Percentiles rank a stretch among this genome's conserved stretches.
phyloP scores from a whole-genome alignment of 345 rosid species.

The Salix koriyanagi region DNA sequence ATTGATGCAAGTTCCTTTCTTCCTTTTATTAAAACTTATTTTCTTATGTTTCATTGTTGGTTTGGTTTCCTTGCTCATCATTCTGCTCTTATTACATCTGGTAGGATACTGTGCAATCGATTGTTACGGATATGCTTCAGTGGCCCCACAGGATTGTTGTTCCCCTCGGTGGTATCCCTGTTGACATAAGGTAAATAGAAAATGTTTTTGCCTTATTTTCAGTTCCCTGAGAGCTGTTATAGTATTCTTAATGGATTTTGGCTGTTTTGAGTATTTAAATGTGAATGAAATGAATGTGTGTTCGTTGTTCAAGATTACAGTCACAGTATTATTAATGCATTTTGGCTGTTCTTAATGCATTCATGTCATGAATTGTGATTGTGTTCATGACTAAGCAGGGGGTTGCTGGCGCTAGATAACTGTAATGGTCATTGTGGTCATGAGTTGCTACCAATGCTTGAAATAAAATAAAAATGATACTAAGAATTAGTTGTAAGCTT shows the following conservation, averaged over 20 bases:
- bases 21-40: neutral
- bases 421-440: neutral
- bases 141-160: constrained; percentile 99
- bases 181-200: constrained; percentile 63
- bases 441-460: neutral
- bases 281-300: neutral
- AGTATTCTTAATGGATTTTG: neutral
- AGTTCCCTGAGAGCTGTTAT: neutral
- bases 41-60: neutral
- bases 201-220: neutral
- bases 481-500: neutral
- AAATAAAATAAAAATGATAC: neutral
- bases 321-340: neutral
- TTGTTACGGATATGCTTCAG: constrained; percentile 88
- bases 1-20: constrained; percentile 67
- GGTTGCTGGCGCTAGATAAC: neutral
- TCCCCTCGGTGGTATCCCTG: constrained; percentile 89
- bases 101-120: constrained; percentile 85
- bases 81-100: constrained; percentile 12
- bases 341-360: neutral
- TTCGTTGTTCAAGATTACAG: neutral
- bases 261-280: neutral
- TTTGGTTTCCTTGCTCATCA: neutral
- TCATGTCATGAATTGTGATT: neutral
- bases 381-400: neutral